Evolutionary conservation across 2,329 filamentous ascomycete genomes (phyloP), one percentile per base, ranked within the genome.

Genomic region (Calonectria leucothoes): DNA sequence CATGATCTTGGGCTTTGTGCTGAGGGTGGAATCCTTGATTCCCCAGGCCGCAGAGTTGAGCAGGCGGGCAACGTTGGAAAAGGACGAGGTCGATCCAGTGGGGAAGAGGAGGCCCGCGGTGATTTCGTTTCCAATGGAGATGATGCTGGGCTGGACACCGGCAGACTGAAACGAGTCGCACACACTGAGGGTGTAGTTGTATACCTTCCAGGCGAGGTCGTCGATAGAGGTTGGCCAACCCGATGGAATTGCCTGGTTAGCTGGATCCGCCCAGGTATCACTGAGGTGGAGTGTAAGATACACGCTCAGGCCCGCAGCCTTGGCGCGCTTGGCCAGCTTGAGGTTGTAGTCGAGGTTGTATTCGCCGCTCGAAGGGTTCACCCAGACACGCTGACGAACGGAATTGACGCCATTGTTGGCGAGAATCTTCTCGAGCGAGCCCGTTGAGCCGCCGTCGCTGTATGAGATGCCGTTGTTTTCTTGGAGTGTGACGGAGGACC

Each of bases 41-140:
- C 91, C 93, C 71, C 86, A 89, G 0, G 91, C 87, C 0, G 91
- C 93, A 8, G 91, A 91, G 80, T 93, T 90, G 11, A 95, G 87
- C 27, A 95, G 85, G 0, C 85, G 84, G 0, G 92, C 92, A 37
- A 94, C 89, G 81, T 93, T 94, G 76, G 85, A 85, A 75, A 88
- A 89, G 69, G 87, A 89, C 39, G 83, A 84, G 11, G 89, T 89
- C 17, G 85, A 84, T 17, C 93, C 93, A 0, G 78, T 80, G 0
- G 93, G 92, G 86, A 91, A 94, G 52, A 95, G 88, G 37, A 95
- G 84, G 0, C 93, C 93, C 1, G 87, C 84, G 0, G 90, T 89
- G 81, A 95, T 94, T 81, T 95, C 93, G 79, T 95, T 95, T 29
- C 93, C 93, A 75, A 95, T 92, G 20, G 91, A 92, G 64, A 95